phyloP scores from a whole-genome alignment of 768 basidiomycete species.

The Tulasnella sp. region DNA sequence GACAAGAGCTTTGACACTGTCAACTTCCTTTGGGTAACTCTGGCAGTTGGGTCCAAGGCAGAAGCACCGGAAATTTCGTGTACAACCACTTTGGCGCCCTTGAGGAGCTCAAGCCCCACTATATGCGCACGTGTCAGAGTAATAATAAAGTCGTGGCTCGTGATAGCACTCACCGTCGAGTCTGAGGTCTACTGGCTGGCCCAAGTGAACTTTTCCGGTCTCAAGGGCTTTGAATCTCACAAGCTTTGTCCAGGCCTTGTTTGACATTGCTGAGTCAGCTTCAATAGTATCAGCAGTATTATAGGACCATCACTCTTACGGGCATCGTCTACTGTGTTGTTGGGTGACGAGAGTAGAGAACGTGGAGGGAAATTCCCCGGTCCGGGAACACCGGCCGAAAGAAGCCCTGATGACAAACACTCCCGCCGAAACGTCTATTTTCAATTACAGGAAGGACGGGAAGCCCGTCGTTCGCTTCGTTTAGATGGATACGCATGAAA shows the following conservation, averaged over 20 bases:
- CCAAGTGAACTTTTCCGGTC: constrained; percentile 68
- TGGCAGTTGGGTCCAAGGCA: constrained; percentile 60
- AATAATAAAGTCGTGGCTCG: background rate
- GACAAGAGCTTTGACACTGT: constrained; percentile 68
- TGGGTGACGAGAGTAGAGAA: background rate
- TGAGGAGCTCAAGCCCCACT: constrained; percentile 54
- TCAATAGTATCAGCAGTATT: background rate
- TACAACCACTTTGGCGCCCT: constrained; percentile 54
- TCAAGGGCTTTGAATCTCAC: constrained; percentile 78
- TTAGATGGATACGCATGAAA: background rate
- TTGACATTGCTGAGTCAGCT: background rate
- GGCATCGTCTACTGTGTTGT: background rate
- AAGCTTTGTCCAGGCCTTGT: constrained; percentile 60
- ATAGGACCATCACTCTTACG: background rate
- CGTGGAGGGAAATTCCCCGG: background rate
- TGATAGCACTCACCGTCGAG: constrained; percentile 51
- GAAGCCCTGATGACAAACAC: background rate
- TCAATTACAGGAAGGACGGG: background rate
- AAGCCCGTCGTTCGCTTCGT: background rate
- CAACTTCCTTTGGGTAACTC: constrained; percentile 57
- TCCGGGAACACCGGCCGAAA: background rate
- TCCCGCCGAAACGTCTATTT: background rate
- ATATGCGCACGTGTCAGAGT: background rate
- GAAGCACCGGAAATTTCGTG: constrained; percentile 65
- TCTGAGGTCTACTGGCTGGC: constrained; percentile 63